These are phyloP conservation scores for Lecanicillium sp. DNA, from an alignment of 2,329 filamentous ascomycete species.

Conservation along the genomic window DNA sequence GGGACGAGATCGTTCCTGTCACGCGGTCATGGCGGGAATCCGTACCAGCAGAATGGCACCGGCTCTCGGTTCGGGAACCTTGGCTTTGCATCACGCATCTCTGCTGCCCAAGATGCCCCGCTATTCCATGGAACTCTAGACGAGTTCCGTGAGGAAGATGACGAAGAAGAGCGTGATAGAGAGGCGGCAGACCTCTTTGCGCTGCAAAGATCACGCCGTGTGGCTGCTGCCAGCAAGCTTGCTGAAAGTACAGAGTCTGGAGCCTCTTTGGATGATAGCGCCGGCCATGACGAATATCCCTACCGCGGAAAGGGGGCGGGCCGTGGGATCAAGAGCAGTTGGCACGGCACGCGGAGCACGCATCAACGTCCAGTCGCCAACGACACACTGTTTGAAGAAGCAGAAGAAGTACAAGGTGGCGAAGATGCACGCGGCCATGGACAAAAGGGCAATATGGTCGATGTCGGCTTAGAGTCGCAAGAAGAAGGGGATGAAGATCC, in stretches of 20 bases:
- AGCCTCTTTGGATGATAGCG: conserved; percentile 25
- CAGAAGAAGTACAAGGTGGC: conserved; percentile 30
- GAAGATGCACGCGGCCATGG: conserved; percentile 33
- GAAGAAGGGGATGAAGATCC: conserved; percentile 49
- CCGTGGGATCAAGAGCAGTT: conserved; percentile 55
- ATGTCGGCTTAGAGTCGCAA: conserved; percentile 71
- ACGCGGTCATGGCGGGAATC: conserved; percentile 53
- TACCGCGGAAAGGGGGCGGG: conserved; percentile 39
- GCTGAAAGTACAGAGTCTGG: conserved; percentile 82
- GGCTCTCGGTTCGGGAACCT: conserved; percentile 63
- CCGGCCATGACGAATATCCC: conserved; percentile 20
- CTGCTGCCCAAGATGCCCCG: conserved; percentile 68
- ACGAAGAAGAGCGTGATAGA: conserved; percentile 80
- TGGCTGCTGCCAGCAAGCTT: conserved; percentile 76
- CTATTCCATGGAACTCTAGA: conserved; percentile 91
- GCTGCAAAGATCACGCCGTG: conserved; percentile 77
- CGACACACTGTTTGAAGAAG: conserved; percentile 31
- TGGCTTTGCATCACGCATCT: conserved; percentile 69
- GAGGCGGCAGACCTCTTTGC: conserved; percentile 94
- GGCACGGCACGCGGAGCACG: conserved; percentile 46
- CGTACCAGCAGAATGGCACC: conserved; percentile 69
- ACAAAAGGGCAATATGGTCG: conserved; percentile 58
- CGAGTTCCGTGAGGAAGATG: conserved; percentile 86
- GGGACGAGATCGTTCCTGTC: conserved; percentile 34
- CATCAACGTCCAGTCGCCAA: conserved; percentile 18